Base-by-base conservation (phyloP, 2,329 filamentous ascomycete species). In the Fusarium pseudonygamai region DNA sequence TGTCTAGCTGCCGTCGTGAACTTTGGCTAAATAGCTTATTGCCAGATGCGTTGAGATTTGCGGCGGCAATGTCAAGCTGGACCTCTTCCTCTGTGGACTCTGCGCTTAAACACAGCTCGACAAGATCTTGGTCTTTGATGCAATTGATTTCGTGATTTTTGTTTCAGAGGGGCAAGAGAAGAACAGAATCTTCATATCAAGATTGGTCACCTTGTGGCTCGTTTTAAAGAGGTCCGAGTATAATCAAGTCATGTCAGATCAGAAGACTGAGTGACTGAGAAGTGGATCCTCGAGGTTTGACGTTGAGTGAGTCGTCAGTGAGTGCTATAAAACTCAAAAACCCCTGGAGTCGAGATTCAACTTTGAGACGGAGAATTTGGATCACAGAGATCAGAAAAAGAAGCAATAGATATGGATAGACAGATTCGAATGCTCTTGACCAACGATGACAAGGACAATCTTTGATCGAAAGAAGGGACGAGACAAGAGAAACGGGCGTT, bases 231-330 rank as follows among this genome's bases (percentile, higher is more conserved):
- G 63, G 50, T 43, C 39, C 60, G 63, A 46, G 68, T 65, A 49
- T 62, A 59, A 43, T 67, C 60, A 60, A 69, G 60, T 60, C 60
- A 74, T 55, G 56, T 72, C 71, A 66, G 68, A 74, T 72, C 71
- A 69, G 71, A 62, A 69, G 58, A 65, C 53, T 47, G 55, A 69
- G 36, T 62, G 67, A 74, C 43, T 58, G 68, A 71, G 26, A 58
- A 60, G 68, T 74, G 71, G 72, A 72, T 67, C 68, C 60, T 45
- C 13, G 36, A 45, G 59, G 45, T 49, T 64, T 64, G 56, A 52
- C 30, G 45, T 49, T 56, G 47, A 69, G 46, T n/a, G 58, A 59
- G 28, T 64, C 18, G 49, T 39, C 58, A 43, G 34, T 56, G 30
- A 43, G 34, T 56, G 32, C 32, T 50, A 64, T 71, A 50, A 52